Base-by-base conservation (phyloP, 176 grass and related monocot species). In the Hsuehochloa calcarea region DNA sequence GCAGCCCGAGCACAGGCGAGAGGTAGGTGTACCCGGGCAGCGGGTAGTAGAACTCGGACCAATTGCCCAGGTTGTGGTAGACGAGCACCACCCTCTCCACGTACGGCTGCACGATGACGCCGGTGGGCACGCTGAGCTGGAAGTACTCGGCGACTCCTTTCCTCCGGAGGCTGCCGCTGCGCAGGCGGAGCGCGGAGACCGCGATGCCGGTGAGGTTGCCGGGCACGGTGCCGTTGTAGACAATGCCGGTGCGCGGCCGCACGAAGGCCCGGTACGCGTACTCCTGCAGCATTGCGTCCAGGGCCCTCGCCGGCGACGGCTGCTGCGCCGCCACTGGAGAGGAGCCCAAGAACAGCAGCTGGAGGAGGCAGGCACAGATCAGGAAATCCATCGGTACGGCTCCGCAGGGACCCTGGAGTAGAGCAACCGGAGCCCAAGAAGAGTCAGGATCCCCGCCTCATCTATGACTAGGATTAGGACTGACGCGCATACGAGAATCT, bases 11-110 rank as follows among this genome's bases (percentile, higher is more conserved):
- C 12, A 99, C 79, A 19, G 97, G 97, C 63, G 97, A 73, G 31
- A 99, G 85, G 85, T 99, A 92, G 23, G 90, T 94, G 68, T 88
- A 96, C 5, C 97, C 97, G 19, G 88, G 56, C 41, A 96, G 76
- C 10, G 86, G 91, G 81, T 99, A 99, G 75, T 96, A 91, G 51
- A 9, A 4, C 19, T 74, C 80, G 16, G 96, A 89, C 43, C 84
- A 64, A 58, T 68, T 75, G 58, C 88, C 91, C 2, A 98, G 81
- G 75, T 82, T 90, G n/a, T 95, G 93, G 81, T 96, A 98, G 60
- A 98, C 93, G 29, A 98, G 70, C 46, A 94, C 89, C 27, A 94
- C 68, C 71, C 96, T 90, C 69, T 91, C 86, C 11, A 91, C 90
- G 78, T 89, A 91, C 6, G 96, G 96, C 85, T 86, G 96, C 68